These are phyloP conservation scores for Coemansia sp. DNA, from an alignment of 192 early-diverging fungal species.

Conservation along the genomic window DNA sequence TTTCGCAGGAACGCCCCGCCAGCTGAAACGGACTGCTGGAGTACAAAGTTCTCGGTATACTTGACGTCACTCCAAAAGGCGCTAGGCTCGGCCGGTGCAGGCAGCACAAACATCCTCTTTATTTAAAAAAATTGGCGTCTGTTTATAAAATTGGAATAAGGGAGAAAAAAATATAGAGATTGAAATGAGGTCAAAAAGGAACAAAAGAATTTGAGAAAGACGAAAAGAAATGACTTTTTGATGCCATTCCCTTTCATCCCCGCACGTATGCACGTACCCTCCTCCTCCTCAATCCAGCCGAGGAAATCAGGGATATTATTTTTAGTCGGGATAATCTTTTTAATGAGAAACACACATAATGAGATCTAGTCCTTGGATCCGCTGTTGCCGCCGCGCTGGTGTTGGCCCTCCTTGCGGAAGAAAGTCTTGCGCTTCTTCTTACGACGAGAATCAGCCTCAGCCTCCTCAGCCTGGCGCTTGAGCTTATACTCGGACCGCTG, in stretches of 20 bases:
- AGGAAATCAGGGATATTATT: neutral
- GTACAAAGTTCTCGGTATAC: constrained; percentile 64
- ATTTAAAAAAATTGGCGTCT: neutral
- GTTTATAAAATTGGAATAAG: neutral
- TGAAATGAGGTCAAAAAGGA: neutral
- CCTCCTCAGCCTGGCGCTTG: constrained; percentile 59
- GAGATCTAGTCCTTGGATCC: constrained; percentile 8
- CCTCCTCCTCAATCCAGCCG: neutral
- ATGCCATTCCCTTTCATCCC: neutral
- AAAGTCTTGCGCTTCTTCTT: constrained; percentile 71
- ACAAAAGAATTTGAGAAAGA: neutral
- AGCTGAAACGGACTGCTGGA: constrained; percentile 67
- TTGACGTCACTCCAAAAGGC: constrained; percentile 73
- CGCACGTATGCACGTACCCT: neutral
- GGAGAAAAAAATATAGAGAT: neutral
- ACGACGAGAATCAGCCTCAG: constrained; percentile 59
- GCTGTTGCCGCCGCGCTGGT: constrained; percentile 20
- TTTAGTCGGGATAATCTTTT: no score
- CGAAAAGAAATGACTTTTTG: neutral
- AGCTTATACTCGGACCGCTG: constrained; percentile 54
- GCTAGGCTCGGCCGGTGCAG: constrained; percentile 56
- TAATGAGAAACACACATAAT: neutral
- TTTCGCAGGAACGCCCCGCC: constrained; percentile 64
- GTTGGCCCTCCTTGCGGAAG: constrained; percentile 68
- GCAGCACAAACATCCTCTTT: constrained; percentile 54